Evolutionary conservation across 441 rosid genomes (phyloP), one percentile per base, ranked within the genome.

Genomic region (Brassica balearica): DNA sequence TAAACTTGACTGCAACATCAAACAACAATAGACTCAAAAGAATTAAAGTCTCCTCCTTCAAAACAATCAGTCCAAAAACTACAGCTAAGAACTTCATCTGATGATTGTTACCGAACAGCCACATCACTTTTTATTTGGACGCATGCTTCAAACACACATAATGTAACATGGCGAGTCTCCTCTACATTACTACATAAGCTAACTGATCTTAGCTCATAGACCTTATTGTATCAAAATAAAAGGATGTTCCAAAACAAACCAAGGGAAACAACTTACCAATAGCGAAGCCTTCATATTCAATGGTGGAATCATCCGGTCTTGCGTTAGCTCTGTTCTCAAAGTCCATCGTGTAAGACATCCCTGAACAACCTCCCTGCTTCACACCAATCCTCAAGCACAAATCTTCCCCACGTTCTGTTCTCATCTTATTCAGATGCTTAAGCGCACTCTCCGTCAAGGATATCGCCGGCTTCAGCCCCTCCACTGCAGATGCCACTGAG

Each of bases 321-420:
- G 94, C 74, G 17, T 91, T 88, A 2, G 81, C 78, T 69, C 85
- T 81, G 56, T 83, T 88, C 89, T 93, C 97, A 17, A 95, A 93
- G 60, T 93, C 99, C 99, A 95, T 95, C 0, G 96, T 85, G 77
- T 93, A 95, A 15, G 98, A 95, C 99, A 95, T 93, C 77, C 99
- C 99, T 0, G 98, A 93, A 84, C 97, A 95, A 17, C 98, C 97
- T 5, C 99, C 99, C 25, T 95, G 98, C 71, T 86, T 91, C 22
- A 95, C 97, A 75, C 98, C 97, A 23, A 95, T 95, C 78, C 99
- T 89, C 80, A 95, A 88, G 80, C 96, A 95, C 85, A 93, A 77
- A 85, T 95, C 96, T 48, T 89, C 93, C 2, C 76, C 79, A 8
- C 91, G 86, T 4, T 91, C 96, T 11, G 84, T 78, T 80, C 93